Conservation (phyloP, 2,329 filamentous ascomycete genomes). For the Pseudocercospora fuligena region DNA sequence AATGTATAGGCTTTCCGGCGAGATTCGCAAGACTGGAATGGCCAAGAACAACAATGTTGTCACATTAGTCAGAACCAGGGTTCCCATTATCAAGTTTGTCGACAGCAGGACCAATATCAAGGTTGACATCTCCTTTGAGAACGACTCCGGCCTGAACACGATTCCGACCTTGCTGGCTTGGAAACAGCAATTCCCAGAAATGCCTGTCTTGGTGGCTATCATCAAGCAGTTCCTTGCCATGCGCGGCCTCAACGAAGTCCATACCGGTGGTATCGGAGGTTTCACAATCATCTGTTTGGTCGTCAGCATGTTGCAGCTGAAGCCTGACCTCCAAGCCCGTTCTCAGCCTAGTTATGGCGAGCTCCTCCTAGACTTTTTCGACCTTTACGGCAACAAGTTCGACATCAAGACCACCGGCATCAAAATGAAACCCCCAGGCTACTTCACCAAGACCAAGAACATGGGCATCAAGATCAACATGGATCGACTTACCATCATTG, state of each 20-base stretch:
- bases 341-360: constrained; percentile 71
- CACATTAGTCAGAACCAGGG: constrained; percentile 75
- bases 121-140: constrained; percentile 95
- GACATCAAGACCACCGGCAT: constrained; percentile 74
- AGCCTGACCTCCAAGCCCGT: constrained; percentile 71
- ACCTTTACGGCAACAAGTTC: constrained; percentile 85
- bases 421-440: constrained; percentile 72
- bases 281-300: constrained; percentile 95
- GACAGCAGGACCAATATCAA: constrained; percentile 78
- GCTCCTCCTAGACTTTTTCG: constrained; percentile 83
- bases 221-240: constrained; percentile 93
- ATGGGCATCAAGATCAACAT: constrained; percentile 54
- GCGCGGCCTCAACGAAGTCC: constrained; percentile 88
- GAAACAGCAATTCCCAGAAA: constrained; percentile 78
- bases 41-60: constrained; percentile 65
- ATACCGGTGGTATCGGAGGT: constrained; percentile 87
- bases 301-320: constrained; percentile 81
- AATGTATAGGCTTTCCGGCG: constrained; percentile 66
- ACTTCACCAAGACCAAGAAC: constrained; percentile 73
- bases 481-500: constrained; percentile 81
- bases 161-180: constrained; percentile 80
- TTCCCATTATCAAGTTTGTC: constrained; percentile 90
- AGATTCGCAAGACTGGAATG: constrained; percentile 62
- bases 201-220: constrained; percentile 83
- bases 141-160: constrained; percentile 77